phyloP scores from a whole-genome alignment of 495 filamentous ascomycete genomes.

The Penicillium paxilli region DNA sequence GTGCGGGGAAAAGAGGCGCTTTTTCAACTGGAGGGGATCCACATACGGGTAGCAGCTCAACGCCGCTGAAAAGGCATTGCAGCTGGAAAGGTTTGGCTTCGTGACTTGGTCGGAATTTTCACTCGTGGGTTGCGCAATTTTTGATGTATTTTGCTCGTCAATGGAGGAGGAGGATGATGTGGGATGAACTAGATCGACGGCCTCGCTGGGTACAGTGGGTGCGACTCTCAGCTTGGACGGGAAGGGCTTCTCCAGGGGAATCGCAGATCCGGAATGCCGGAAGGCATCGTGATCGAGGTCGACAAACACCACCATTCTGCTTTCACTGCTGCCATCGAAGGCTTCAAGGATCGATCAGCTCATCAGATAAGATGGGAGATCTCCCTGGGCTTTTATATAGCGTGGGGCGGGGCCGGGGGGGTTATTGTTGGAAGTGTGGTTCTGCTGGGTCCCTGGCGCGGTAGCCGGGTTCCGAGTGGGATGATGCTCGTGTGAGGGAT shows the following conservation, averaged over 20 bases:
- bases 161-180: conserved; percentile 14
- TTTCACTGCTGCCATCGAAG: conserved; percentile 30
- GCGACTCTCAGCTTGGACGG: conserved; percentile 27
- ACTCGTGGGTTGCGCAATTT: not conserved
- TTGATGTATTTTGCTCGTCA: conserved; percentile 26
- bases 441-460: conserved; percentile 6
- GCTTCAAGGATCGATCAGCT: conserved; percentile 13
- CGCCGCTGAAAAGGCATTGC: conserved; percentile 70
- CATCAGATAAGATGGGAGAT: conserved; percentile 28
- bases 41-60: conserved; percentile 89
- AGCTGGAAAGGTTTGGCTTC: conserved; percentile 53
- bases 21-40: not conserved
- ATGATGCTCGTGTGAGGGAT: conserved; percentile 28
- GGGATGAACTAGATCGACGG: conserved; percentile 1
- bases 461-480: conserved; percentile 19
- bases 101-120: not conserved
- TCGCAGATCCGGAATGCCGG: conserved; percentile 19
- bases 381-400: conserved; percentile 17
- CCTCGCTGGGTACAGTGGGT: conserved; percentile 6
- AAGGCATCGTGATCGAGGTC: conserved; percentile 41
- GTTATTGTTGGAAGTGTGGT: conserved; percentile 2
- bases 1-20: not conserved
- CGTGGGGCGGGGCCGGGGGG: conserved; percentile 5
- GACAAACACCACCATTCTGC: conserved; percentile 50
- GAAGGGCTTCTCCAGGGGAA: conserved; percentile 22